Percentiles rank a stretch among this genome's conserved stretches.
Evolutionary conservation across 2,329 filamentous ascomycete species (phyloP).

Genomic region (Fusarium concolor): DNA sequence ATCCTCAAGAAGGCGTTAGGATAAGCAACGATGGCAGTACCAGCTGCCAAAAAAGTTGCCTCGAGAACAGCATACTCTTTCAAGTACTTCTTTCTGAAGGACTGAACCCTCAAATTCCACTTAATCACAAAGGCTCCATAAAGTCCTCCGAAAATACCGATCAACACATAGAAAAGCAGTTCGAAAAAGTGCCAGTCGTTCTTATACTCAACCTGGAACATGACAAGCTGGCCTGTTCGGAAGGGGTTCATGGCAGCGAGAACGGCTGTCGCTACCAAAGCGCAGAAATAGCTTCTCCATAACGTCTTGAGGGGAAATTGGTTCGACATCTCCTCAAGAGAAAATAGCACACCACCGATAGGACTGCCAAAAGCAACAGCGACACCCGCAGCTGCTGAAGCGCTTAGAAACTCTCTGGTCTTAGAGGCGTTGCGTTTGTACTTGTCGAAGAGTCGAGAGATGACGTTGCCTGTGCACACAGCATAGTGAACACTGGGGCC

Average conservation of each 20-base stretch:
- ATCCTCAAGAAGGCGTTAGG: constrained; percentile 95
- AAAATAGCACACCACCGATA: constrained; percentile 96
- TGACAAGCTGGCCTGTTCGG: constrained; percentile 95
- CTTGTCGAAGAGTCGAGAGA: constrained; percentile 91
- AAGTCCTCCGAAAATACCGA: constrained; percentile 92
- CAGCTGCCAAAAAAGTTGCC: constrained; percentile 82
- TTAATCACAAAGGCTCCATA: constrained; percentile 98
- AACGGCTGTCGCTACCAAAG: constrained; percentile 91
- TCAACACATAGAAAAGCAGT: constrained; percentile 87
- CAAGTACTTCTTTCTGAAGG: constrained; percentile 94
- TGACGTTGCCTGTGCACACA: constrained; percentile 96
- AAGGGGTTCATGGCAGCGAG: constrained; percentile 98
- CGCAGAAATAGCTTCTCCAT: constrained; percentile 98
- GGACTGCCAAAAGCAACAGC: constrained; percentile 97
- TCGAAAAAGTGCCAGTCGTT: constrained; percentile 99
- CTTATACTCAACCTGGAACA: constrained; percentile 98
- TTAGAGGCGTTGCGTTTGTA: constrained; percentile 93
- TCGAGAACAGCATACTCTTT: constrained; percentile 86
- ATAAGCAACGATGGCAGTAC: constrained; percentile 93
- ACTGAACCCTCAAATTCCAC: constrained; percentile 91
- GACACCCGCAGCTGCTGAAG: constrained; percentile 93
- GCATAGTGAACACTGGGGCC: constrained; percentile 99
- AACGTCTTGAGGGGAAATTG: constrained; percentile 97
- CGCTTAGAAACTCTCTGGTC: constrained; percentile 93
- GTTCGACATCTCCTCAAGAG: constrained; percentile 96